Percentiles rank a stretch among this genome's conserved stretches.
These are phyloP conservation scores for Fraxinus paxiana DNA, from an alignment of 305 asterid species.

Conservation along the genomic window DNA sequence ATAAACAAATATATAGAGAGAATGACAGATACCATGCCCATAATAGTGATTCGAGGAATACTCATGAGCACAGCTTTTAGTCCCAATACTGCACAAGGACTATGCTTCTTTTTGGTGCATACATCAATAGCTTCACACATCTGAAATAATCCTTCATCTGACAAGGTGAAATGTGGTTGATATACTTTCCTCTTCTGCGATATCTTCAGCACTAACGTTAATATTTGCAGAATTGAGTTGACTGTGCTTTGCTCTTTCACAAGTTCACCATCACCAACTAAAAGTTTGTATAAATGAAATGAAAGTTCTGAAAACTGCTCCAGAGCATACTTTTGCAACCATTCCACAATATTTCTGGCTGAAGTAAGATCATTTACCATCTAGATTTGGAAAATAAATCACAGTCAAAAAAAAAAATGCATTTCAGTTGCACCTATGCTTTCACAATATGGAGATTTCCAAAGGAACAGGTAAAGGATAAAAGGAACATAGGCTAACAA, in stretches of 20 bases:
- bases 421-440: constrained; percentile 2
- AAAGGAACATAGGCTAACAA: not conserved
- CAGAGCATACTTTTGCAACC: constrained; percentile 69
- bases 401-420: not conserved
- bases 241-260: constrained; percentile 35
- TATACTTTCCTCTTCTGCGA: constrained; percentile 71
- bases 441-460: not conserved
- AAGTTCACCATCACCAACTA: constrained; percentile 41
- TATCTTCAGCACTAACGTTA: constrained; percentile 56
- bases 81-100: constrained; percentile 49
- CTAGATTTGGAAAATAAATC: constrained; percentile 34
- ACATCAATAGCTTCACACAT: constrained; percentile 56
- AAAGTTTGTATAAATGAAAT: constrained; percentile 51
- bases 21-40: constrained; percentile 49
- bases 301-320: constrained; percentile 89
- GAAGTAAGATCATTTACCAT: constrained; percentile 48
- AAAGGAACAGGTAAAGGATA: not conserved
- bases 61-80: constrained; percentile 75
- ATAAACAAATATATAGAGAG: constrained; percentile 13
- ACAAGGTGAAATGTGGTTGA: constrained; percentile 79
- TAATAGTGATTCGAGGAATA: constrained; percentile 59
- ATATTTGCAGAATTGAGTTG: constrained; percentile 52
- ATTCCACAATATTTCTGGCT: constrained; percentile 53
- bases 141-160: constrained; percentile 52
- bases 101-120: constrained; percentile 35